Conservation (phyloP, 2,329 filamentous ascomycete genomes). For the Fusarium torulosum region DNA sequence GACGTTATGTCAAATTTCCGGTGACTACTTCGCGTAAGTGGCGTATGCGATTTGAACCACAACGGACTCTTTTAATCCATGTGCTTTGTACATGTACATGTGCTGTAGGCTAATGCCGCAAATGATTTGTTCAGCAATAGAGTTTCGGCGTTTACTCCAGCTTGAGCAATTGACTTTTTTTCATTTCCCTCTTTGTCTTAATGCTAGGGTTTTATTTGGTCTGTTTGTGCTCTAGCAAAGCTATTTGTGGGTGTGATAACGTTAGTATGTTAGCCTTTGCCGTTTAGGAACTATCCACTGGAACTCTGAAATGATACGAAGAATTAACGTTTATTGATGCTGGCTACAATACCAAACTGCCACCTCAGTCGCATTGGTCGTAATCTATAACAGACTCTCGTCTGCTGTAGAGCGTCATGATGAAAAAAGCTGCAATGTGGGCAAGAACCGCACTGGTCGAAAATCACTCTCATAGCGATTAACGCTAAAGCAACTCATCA, state of each 20-base stretch:
- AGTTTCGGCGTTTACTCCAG: too few relatives aligned
- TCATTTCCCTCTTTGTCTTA: neutral
- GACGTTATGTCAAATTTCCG: constrained; percentile 11
- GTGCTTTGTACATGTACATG: neutral
- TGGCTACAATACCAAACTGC: constrained; percentile 4
- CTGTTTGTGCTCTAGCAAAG: neutral
- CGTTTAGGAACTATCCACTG: neutral
- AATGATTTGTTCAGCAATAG: neutral
- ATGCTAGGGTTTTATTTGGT: neutral
- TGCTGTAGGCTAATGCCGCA: neutral
- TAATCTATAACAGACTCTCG: neutral
- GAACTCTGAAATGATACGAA: neutral
- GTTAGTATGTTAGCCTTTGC: neutral
- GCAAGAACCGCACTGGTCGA: neutral
- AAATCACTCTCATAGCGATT: neutral
- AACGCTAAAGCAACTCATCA: too few relatives aligned
- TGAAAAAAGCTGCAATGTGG: neutral
- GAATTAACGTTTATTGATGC: constrained; percentile 17
- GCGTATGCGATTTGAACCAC: neutral
- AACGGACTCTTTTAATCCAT: neutral
- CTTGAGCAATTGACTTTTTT: neutral
- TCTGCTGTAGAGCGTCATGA: neutral
- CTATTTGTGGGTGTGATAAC: neutral
- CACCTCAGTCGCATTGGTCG: neutral
- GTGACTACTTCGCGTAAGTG: constrained; percentile 17